phyloP scores from a whole-genome alignment of 495 filamentous ascomycete genomes.

The Halenospora varia region DNA sequence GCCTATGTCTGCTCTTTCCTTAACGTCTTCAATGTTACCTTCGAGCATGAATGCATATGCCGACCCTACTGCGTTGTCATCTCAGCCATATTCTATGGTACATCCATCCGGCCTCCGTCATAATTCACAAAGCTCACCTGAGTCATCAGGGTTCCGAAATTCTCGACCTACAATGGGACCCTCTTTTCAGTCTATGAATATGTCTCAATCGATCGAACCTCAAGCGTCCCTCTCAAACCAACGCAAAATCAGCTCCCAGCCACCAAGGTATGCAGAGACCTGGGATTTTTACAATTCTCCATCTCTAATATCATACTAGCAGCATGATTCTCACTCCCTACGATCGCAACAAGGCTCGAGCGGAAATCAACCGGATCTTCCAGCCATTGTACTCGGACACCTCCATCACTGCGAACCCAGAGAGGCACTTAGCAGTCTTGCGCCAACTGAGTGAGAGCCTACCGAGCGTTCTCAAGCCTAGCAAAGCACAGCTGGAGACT shows the following conservation, averaged over 20 bases:
- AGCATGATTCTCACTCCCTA: constrained; percentile 23
- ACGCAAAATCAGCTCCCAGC: constrained; percentile 5
- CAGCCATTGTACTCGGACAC: constrained; percentile 18
- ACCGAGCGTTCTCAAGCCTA: constrained; percentile 29
- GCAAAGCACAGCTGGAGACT: constrained; percentile 32
- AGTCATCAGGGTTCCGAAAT: constrained; percentile 29
- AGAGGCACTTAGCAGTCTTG: constrained; percentile 27
- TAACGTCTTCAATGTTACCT: constrained; percentile 26
- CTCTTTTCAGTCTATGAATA: constrained; percentile 27
- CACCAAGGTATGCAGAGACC: constrained; percentile 11
- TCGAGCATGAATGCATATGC: constrained; percentile 22
- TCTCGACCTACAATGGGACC: constrained; percentile 28
- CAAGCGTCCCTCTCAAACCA: neutral
- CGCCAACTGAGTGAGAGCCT: constrained; percentile 22
- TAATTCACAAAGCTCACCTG: constrained; percentile 29
- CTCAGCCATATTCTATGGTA: constrained; percentile 30
- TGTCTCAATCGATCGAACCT: constrained; percentile 18
- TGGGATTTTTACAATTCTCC: neutral
- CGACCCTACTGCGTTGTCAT: constrained; percentile 21
- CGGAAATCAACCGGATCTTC: constrained; percentile 22
- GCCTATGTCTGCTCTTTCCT: constrained; percentile 24
- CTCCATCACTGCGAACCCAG: constrained; percentile 14
- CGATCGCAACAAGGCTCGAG: constrained; percentile 24
- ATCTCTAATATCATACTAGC: constrained; percentile 10
- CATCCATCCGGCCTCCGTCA: constrained; percentile 27